Evolutionary conservation across 2,329 filamentous ascomycete genomes (phyloP), one percentile per base, ranked within the genome.

Genomic region (Scolecobasidium constrictum): DNA sequence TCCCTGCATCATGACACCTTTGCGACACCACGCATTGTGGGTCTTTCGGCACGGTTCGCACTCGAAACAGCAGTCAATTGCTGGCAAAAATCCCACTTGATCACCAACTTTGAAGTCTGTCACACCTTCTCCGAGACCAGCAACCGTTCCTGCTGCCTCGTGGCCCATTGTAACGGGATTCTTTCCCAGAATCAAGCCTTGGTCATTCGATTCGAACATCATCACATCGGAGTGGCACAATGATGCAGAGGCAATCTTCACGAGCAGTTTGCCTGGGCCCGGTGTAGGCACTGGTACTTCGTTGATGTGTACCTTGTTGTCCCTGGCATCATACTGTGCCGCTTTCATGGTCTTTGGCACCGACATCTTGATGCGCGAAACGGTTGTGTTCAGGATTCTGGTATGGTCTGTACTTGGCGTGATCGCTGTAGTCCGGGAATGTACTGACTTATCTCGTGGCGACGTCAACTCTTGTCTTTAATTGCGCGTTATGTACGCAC

Each of bases 221-320:
- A 60, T 59, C 5, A 63, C 48, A 41, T 65, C 63, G 2, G 59
- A 59, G 46, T 65, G 62, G 48, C 62, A 65, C 7, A 65, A 53
- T 0, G 61, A 63, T 4, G 63, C 62, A 39, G 54, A 62, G 23
- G 49, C 49, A 13, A 65, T 58, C 38, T 63, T 61, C 17, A 65
- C 56, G 13, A 65, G 54, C 17, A 65, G 31, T 49, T 71, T 56
- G 47, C 67, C 62, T 18, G 57, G 56, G 21, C 56, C 55, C 3
- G 66, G 65, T 20, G 54, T 52, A 3, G 68, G 67, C 23, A 70
- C 58, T 6, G 65, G 61, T 20, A 71, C 53, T 33, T 63, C 54
- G 42, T 70, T 68, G 43, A 69, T 59, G 26, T 61, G 53, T 9
- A 64, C 49, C 41, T 58, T 56, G 43, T 61, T 60, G 46, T 60